phyloP scores from a whole-genome alignment of 768 basidiomycete species.

The Tephrocybe rancida region DNA sequence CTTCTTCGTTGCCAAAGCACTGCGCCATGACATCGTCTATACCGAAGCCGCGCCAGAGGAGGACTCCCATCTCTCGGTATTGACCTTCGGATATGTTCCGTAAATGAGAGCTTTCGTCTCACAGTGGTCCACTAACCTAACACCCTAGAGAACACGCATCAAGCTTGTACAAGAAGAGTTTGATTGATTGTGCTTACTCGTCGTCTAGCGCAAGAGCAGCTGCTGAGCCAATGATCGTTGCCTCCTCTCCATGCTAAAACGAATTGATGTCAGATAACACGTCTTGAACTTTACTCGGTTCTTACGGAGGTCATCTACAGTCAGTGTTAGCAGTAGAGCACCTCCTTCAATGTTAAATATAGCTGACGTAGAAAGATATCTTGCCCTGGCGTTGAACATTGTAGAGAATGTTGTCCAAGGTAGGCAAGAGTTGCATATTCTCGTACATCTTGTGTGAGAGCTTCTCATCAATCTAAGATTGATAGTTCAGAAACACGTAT shows the following conservation, averaged over 20 bases:
- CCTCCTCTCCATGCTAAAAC: conserved; percentile 84
- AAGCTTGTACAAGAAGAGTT: background rate
- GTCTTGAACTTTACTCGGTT: conserved; percentile 1
- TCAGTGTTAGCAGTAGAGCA: conserved; percentile 1
- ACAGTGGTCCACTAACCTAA: conserved; percentile 52
- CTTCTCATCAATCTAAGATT: conserved; percentile 61
- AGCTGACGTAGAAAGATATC: conserved; percentile 84
- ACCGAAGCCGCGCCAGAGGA: conserved; percentile 85
- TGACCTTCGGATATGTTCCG: conserved; percentile 54
- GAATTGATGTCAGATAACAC: conserved; percentile 2
- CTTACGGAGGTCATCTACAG: conserved; percentile 74
- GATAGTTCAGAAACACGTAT: background rate
- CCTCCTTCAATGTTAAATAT: background rate
- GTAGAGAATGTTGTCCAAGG: conserved; percentile 85
- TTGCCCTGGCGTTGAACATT: conserved; percentile 94
- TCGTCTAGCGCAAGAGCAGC: conserved; percentile 83
- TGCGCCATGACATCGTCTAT: conserved; percentile 87
- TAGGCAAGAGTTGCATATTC: conserved; percentile 78
- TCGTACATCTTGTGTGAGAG: conserved; percentile 76
- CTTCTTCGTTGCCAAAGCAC: conserved; percentile 86
- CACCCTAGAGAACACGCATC: conserved; percentile 49
- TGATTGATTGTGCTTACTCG: conserved; percentile 60
- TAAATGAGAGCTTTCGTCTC: background rate
- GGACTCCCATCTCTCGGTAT: conserved; percentile 91
- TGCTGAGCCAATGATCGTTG: conserved; percentile 85